Percentiles rank a stretch among this genome's conserved stretches.
Conservation (phyloP, 768 basidiomycete species). For the Suillus lakei region DNA sequence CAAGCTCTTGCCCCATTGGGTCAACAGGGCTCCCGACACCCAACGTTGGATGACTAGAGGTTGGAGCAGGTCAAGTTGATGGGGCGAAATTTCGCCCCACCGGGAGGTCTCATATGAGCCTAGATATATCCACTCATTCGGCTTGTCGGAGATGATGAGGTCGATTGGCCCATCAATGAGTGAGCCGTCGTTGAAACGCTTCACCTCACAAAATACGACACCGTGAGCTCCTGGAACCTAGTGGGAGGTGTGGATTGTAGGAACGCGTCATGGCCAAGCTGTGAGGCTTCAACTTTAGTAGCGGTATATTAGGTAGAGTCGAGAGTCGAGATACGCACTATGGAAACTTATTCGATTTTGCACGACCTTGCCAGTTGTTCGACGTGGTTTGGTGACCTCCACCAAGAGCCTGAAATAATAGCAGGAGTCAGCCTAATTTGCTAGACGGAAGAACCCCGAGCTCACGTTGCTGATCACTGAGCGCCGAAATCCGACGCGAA, state of each 20-base stretch:
- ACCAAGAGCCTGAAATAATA: slow-evolving; percentile 1
- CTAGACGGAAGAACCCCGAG: neutral
- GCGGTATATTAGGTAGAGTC: neutral
- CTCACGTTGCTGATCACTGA: slow-evolving; percentile 22
- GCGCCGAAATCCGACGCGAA: slow-evolving; percentile 16
- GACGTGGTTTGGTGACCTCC: neutral
- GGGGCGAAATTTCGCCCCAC: slow-evolving; percentile 19
- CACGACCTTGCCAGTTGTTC: slow-evolving; percentile 6
- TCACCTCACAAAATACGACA: slow-evolving; percentile 14
- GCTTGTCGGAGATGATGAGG: slow-evolving; percentile 19
- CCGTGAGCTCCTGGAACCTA: slow-evolving; percentile 19
- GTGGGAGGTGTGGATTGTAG: slow-evolving; percentile 22
- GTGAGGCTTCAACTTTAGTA: neutral
- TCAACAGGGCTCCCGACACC: slow-evolving; percentile 11
- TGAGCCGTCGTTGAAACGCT: slow-evolving; percentile 4
- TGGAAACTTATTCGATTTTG: neutral
- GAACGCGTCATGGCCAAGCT: slow-evolving; percentile 19
- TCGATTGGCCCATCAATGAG: slow-evolving; percentile 13
- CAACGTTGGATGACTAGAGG: slow-evolving; percentile 12
- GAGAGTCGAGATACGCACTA: neutral
- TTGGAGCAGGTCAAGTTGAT: slow-evolving; percentile 16
- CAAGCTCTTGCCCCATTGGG: slow-evolving; percentile 7
- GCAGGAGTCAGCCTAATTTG: neutral
- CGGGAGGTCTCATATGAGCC: slow-evolving; percentile 17
- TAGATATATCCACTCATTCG: slow-evolving; percentile 7